phyloP scores from a whole-genome alignment of 768 basidiomycete species.

The Coprinopsis sp. region DNA sequence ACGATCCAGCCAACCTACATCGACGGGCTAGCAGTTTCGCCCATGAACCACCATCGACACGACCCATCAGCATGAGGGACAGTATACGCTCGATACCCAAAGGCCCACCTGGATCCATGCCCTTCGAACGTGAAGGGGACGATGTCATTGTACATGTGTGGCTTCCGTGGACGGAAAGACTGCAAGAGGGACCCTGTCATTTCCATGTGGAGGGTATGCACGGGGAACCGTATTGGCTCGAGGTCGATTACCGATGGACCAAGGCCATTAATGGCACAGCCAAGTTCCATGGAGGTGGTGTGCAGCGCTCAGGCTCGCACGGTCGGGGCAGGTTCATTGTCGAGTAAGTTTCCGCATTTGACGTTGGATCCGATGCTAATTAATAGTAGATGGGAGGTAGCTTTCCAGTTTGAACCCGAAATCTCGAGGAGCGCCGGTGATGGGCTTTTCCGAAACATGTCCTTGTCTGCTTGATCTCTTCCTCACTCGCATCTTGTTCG shows the following conservation, averaged over 20 bases:
- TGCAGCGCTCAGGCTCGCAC: neutral
- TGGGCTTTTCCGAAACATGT: too few relatives aligned
- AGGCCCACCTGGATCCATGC: neutral
- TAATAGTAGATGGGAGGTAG: constrained; percentile 5
- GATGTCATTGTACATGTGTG: constrained; percentile 5
- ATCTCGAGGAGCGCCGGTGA: too few relatives aligned
- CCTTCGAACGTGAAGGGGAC: constrained; percentile 8
- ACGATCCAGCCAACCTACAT: too few relatives aligned
- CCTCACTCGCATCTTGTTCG: too few relatives aligned
- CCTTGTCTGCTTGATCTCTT: too few relatives aligned
- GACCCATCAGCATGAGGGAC: neutral
- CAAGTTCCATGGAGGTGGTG: constrained; percentile 6
- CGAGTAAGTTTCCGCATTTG: constrained; percentile 5
- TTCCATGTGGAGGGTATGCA: constrained; percentile 5
- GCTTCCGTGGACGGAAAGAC: constrained; percentile 6
- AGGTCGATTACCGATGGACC: constrained; percentile 7
- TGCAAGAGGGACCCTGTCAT: constrained; percentile 2
- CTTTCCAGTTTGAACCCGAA: constrained; percentile 1
- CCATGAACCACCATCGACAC: neutral
- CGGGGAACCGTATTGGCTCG: constrained; percentile 3
- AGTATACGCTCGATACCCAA: constrained; percentile 4
- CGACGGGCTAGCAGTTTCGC: too few relatives aligned
- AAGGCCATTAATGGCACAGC: constrained; percentile 5
- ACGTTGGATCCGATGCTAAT: neutral
- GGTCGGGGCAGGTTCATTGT: constrained; percentile 7